phyloP scores from a whole-genome alignment of 192 early-diverging fungal species.

The Rhizoclosmatium globosum region DNA sequence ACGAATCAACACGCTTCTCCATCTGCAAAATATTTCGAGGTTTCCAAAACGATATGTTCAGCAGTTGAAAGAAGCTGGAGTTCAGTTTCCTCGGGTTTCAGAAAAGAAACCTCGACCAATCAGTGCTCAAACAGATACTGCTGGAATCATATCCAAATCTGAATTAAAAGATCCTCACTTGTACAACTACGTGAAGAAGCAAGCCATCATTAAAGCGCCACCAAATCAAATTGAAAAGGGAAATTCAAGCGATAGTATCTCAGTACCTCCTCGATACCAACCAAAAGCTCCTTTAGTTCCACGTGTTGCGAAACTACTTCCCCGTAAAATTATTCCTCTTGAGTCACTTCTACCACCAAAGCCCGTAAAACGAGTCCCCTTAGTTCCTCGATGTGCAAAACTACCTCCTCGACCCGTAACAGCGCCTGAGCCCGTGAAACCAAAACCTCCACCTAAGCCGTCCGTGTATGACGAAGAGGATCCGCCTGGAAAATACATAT shows the following conservation, averaged over 20 bases:
- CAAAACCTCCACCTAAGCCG: not conserved
- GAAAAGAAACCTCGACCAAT: not conserved
- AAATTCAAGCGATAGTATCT: not conserved
- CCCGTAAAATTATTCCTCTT: constrained; percentile 16
- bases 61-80: constrained; percentile 13
- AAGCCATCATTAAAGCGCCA: not conserved
- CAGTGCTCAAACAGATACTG: constrained; percentile 4
- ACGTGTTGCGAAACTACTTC: constrained; percentile 16
- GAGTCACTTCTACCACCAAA: not conserved
- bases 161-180: constrained; percentile 16
- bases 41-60: constrained; percentile 27
- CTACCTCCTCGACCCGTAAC: not conserved
- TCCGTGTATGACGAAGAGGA: not conserved
- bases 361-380: not conserved
- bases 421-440: not conserved
- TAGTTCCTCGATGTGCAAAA: constrained; percentile 5
- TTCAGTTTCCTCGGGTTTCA: constrained; percentile 19
- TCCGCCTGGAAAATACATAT: not conserved
- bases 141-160: not conserved
- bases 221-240: not conserved
- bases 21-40: constrained; percentile 32
- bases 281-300: constrained; percentile 22
- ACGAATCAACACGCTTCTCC: constrained; percentile 14
- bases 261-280: not conserved
- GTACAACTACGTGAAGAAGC: not conserved